Evolutionary conservation across 169 alveolate genomes (phyloP).

Genomic region (Ichthyophthirius multifiliis): DNA sequence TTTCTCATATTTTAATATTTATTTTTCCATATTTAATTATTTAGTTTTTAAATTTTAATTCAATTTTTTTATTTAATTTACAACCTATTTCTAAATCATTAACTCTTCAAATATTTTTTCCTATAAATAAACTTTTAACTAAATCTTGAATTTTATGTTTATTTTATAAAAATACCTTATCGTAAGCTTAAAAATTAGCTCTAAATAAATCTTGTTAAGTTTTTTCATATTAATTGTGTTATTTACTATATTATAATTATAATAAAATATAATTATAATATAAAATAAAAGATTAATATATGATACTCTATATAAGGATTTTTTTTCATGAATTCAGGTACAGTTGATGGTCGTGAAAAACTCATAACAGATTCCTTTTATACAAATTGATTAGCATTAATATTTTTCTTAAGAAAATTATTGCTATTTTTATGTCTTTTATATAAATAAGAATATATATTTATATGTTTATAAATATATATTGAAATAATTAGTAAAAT

Average conservation of each 20-base stretch:
- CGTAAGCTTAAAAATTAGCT: neutral
- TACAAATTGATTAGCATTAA: neutral
- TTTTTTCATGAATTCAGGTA: neutral
- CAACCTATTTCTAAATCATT: neutral
- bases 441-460: neutral
- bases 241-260: neutral
- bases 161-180: neutral
- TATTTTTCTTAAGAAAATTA: neutral
- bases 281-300: too few relatives aligned
- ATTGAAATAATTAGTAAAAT: too few relatives aligned
- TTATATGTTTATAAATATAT: too few relatives aligned
- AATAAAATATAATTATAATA: too few relatives aligned
- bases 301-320: neutral
- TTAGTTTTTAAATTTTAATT: neutral
- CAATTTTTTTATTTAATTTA: neutral
- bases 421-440: neutral
- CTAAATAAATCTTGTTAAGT: neutral
- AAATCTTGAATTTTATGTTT: neutral
- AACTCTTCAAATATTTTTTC: conserved; percentile 1
- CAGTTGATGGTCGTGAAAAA: neutral
- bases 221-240: neutral
- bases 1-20: neutral
- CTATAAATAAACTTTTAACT: neutral
- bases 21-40: conserved; percentile 1
- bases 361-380: conserved; percentile 4